Evolutionary conservation across 2,329 filamentous ascomycete genomes (phyloP).

Genomic region (Sordariomycetes sp.): DNA sequence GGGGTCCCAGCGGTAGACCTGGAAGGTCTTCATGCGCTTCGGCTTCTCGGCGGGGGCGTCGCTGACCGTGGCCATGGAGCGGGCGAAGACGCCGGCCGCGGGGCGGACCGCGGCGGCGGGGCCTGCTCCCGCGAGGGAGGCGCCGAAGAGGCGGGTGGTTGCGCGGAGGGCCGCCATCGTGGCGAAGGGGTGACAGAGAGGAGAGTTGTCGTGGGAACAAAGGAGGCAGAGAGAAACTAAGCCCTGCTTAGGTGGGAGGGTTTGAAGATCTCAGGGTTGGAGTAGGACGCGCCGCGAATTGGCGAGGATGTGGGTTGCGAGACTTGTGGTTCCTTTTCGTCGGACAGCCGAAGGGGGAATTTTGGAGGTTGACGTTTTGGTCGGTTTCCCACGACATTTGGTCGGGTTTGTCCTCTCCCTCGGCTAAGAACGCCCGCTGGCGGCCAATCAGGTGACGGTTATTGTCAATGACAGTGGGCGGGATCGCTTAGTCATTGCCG

Average conservation of each 20-base stretch:
- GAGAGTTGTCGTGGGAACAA: background rate
- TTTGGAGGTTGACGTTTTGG: conserved; percentile 5
- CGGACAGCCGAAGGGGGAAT: background rate
- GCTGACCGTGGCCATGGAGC: conserved; percentile 44
- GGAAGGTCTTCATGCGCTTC: conserved; percentile 73
- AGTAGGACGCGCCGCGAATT: background rate
- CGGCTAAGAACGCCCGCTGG: background rate
- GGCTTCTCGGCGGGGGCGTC: conserved; percentile 45
- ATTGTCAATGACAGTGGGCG: conserved; percentile 2
- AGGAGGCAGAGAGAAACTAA: background rate
- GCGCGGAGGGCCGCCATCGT: conserved; percentile 54
- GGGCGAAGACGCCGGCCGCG: conserved; percentile 26
- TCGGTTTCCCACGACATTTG: conserved; percentile 3
- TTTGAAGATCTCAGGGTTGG: background rate
- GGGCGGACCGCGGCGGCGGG: conserved; percentile 23
- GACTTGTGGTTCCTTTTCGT: background rate
- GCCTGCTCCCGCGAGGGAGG: conserved; percentile 28
- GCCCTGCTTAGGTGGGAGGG: background rate
- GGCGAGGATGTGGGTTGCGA: background rate
- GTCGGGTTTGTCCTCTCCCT: conserved; percentile 3
- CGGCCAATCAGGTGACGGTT: conserved; percentile 2
- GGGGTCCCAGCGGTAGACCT: conserved; percentile 98
- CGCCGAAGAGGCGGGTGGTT: conserved; percentile 39
- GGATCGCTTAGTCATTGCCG: conserved; percentile 1
- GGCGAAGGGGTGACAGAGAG: conserved; percentile 2